These are phyloP conservation scores for Teratosphaeria epicoccoides DNA, from an alignment of 2,329 filamentous ascomycete species.

Conservation along the genomic window DNA sequence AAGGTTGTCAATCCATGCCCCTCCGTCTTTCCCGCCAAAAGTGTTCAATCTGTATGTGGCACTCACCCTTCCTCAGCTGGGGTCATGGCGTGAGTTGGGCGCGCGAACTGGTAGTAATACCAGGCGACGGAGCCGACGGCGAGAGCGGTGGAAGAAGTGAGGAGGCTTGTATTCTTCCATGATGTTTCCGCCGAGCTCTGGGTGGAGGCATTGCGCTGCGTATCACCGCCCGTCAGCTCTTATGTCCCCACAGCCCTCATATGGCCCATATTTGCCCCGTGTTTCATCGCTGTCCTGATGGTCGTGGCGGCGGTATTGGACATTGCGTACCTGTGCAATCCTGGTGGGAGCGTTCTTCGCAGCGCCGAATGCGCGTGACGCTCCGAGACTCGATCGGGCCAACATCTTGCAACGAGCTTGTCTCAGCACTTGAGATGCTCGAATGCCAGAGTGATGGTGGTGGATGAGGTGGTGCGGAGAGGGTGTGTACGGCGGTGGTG, in stretches of 20 bases:
- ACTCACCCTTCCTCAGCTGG: slow-evolving; percentile 96
- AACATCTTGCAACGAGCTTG: slow-evolving; percentile 57
- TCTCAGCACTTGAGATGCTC: slow-evolving; percentile 24
- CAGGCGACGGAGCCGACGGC: slow-evolving; percentile 85
- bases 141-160: slow-evolving; percentile 73
- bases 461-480: not conserved
- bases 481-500: not conserved
- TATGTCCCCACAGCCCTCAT: not conserved
- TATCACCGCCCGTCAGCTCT: slow-evolving; percentile 11
- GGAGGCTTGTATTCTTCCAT: slow-evolving; percentile 76
- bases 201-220: slow-evolving; percentile 55
- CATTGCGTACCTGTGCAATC: slow-evolving; percentile 35
- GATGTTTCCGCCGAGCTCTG: slow-evolving; percentile 57
- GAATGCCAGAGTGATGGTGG: not conserved
- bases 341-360: slow-evolving; percentile 50
- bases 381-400: slow-evolving; percentile 82
- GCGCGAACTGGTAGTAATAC: slow-evolving; percentile 95
- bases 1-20: slow-evolving; percentile 6
- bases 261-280: not conserved
- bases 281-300: not conserved
- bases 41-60: not conserved
- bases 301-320: slow-evolving; percentile 1
- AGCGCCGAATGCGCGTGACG: slow-evolving; percentile 76
- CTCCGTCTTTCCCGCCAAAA: slow-evolving; percentile 2
- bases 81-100: slow-evolving; percentile 77